phyloP scores from a whole-genome alignment of 2,329 filamentous ascomycete genomes.

The Coniochaeta sp. region DNA sequence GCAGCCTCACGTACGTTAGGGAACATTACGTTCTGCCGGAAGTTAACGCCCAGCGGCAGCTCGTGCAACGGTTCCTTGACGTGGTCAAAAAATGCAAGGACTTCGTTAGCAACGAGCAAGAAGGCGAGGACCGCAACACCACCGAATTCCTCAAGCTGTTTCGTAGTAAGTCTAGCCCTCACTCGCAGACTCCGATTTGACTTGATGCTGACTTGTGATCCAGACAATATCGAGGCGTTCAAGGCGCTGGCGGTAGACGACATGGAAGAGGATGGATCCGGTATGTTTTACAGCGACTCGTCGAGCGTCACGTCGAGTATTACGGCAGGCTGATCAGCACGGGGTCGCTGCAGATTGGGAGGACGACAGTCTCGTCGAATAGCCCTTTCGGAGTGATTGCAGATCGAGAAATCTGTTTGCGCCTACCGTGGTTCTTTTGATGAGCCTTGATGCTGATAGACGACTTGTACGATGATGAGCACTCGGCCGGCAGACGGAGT shows the following conservation, averaged over 20 bases:
- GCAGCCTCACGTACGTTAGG: conserved; percentile 38
- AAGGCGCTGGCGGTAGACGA: conserved; percentile 49
- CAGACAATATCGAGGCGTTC: conserved; percentile 41
- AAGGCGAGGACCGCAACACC: conserved; percentile 21
- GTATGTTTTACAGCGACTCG: conserved; percentile 40
- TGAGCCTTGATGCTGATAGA: neutral
- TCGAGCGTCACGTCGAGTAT: conserved; percentile 25
- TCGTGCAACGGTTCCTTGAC: conserved; percentile 33
- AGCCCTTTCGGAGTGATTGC: neutral
- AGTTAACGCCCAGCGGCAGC: conserved; percentile 32
- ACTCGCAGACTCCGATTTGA: neutral
- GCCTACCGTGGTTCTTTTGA: neutral
- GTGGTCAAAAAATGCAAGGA: conserved; percentile 33
- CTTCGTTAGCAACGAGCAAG: conserved; percentile 29
- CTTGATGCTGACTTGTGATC: conserved; percentile 10
- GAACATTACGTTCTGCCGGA: conserved; percentile 37
- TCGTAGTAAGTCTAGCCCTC: conserved; percentile 25
- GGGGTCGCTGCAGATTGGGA: conserved; percentile 42
- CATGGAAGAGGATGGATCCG: conserved; percentile 51
- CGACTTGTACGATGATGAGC: neutral
- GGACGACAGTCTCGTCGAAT: conserved; percentile 16
- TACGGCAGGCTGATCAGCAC: conserved; percentile 25
- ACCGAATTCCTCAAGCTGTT: conserved; percentile 26
- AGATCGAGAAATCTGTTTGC: neutral
- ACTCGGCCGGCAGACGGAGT: neutral